These are phyloP conservation scores for Xylariaceae sp. DNA, from an alignment of 2,329 filamentous ascomycete genomes.

Conservation along the genomic window DNA sequence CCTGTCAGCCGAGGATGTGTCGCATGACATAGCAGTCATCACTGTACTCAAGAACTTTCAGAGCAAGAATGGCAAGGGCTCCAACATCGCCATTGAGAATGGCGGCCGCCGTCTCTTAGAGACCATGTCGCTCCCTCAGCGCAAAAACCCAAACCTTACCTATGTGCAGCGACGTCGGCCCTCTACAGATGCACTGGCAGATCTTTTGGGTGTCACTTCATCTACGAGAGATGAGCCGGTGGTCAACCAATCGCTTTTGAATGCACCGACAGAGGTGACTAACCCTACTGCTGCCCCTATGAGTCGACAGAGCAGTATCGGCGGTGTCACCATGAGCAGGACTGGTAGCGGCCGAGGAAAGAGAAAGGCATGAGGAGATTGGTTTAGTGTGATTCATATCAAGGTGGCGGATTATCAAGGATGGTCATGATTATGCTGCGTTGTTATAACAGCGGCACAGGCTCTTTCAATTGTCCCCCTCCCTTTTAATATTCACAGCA, in stretches of 20 bases:
- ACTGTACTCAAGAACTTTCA: constrained; percentile 54
- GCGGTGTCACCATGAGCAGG: constrained; percentile 53
- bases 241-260: constrained; percentile 20
- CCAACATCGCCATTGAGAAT: constrained; percentile 50
- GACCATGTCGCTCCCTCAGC: constrained; percentile 45
- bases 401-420: no score
- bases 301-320: constrained; percentile 52
- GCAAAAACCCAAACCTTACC: constrained; percentile 44
- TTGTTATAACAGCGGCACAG: no score
- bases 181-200: constrained; percentile 46
- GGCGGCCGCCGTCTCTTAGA: constrained; percentile 53
- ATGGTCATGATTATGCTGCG: no score
- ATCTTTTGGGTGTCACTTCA: constrained; percentile 44
- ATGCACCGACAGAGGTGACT: constrained; percentile 4
- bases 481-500: no score
- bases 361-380: constrained; percentile 22
- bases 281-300: constrained; percentile 40
- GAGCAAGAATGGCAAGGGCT: constrained; percentile 46
- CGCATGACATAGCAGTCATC: constrained; percentile 54
- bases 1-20: constrained; percentile 47
- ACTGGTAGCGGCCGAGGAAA: constrained; percentile 46
- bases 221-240: constrained; percentile 40
- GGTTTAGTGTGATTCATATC: background rate
- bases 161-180: constrained; percentile 42
- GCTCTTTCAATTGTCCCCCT: no score